phyloP scores from a whole-genome alignment of 1,284 basidiomycete species.

The Kwoniella shivajii region DNA sequence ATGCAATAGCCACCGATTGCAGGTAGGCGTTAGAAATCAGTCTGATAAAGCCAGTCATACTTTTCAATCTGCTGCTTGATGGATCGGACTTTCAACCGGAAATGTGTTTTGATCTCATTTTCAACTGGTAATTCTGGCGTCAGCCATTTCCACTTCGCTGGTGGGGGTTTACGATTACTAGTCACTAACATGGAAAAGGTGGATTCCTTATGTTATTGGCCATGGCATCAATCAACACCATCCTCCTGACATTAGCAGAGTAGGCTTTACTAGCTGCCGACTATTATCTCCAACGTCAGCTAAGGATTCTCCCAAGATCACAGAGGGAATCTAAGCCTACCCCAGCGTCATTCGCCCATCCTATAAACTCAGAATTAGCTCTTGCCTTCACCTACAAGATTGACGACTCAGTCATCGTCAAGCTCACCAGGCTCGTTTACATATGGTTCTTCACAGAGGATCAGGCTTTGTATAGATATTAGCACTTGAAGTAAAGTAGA shows the following conservation, averaged over 20 bases:
- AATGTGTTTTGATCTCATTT: constrained; percentile 83
- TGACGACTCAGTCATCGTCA: neutral
- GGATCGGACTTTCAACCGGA: constrained; percentile 74
- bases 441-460: constrained; percentile 84
- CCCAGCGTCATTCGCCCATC: constrained; percentile 71
- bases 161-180: neutral
- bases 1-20: neutral
- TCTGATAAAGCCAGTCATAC: constrained; percentile 60
- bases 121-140: constrained; percentile 61
- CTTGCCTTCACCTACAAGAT: neutral
- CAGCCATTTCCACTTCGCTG: neutral
- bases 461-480: constrained; percentile 93
- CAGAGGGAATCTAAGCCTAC: constrained; percentile 56
- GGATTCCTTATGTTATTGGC: constrained; percentile 70
- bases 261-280: constrained; percentile 56
- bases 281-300: constrained; percentile 52
- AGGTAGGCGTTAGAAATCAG: too few relatives aligned
- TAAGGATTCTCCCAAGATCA: neutral
- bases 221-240: constrained; percentile 84
- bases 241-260: constrained; percentile 78
- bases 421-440: constrained; percentile 73
- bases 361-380: neutral
- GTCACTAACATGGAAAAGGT: constrained; percentile 57
- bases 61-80: constrained; percentile 74
- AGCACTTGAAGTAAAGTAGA: constrained; percentile 77